Evolutionary conservation across 164 flowering plant genomes (phyloP).

Genomic region (Berberis thunbergii): DNA sequence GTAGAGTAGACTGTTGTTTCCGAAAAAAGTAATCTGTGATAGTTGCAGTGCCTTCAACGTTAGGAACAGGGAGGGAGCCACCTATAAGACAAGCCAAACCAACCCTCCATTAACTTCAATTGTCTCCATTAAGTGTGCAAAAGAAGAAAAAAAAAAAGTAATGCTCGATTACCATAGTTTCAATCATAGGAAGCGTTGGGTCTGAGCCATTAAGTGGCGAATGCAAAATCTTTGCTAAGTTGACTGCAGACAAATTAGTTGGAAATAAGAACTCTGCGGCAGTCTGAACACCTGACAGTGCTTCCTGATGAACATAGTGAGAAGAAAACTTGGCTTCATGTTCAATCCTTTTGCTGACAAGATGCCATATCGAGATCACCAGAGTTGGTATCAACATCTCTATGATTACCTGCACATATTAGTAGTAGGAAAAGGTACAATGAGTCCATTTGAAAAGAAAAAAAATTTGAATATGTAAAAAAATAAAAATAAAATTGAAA

Average conservation of each 20-base stretch:
- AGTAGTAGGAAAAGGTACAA: neutral
- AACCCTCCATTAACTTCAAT: neutral
- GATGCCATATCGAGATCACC: conserved; percentile 18
- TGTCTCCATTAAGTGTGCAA: neutral
- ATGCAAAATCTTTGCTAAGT: neutral
- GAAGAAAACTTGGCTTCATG: conserved; percentile 4
- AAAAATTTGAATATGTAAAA: neutral
- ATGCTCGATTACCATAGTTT: neutral
- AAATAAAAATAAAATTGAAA: neutral
- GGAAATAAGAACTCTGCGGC: neutral
- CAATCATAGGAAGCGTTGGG: neutral
- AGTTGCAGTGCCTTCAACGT: conserved; percentile 25
- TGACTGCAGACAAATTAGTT: neutral
- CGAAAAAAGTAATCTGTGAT: conserved; percentile 44
- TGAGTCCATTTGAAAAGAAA: neutral
- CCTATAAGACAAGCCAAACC: conserved; percentile 27
- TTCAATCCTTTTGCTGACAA: conserved; percentile 9
- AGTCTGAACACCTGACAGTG: neutral
- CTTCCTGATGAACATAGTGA: neutral
- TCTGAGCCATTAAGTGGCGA: neutral
- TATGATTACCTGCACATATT: conserved; percentile 21
- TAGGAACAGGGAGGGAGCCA: conserved; percentile 38
- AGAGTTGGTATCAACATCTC: conserved; percentile 22
- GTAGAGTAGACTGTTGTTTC: conserved; percentile 37
- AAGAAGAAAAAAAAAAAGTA: neutral